These are phyloP conservation scores for Suillus sp. DNA, from an alignment of 768 basidiomycete species.

Conservation along the genomic window DNA sequence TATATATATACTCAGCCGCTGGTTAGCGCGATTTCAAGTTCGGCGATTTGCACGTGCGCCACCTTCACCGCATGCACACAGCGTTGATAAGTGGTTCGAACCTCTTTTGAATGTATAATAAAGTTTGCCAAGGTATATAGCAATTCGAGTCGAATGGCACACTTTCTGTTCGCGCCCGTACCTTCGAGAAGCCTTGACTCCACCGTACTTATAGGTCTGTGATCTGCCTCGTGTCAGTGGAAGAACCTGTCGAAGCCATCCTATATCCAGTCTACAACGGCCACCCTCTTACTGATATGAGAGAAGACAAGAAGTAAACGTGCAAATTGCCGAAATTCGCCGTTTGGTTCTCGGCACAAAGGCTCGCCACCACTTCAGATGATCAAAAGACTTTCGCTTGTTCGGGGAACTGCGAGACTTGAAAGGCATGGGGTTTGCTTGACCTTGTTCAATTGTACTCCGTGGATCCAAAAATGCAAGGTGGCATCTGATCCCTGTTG, in stretches of 20 bases:
- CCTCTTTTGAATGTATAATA: conserved; percentile 5
- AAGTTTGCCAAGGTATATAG: neutral
- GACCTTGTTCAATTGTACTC: neutral
- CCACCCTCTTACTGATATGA: neutral
- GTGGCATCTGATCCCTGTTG: neutral
- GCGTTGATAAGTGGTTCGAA: neutral
- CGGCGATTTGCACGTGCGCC: neutral
- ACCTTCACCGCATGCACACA: neutral
- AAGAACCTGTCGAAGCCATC: conserved; percentile 4
- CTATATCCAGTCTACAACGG: neutral
- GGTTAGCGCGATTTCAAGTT: neutral
- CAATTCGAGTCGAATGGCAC: neutral
- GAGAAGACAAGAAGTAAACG: neutral
- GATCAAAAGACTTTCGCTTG: neutral
- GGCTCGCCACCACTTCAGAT: neutral
- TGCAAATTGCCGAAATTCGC: conserved; percentile 9
- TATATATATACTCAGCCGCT: neutral
- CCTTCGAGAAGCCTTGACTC: conserved; percentile 4
- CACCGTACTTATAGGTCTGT: neutral
- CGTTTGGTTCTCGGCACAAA: neutral
- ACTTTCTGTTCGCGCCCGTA: conserved; percentile 9
- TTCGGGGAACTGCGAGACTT: neutral
- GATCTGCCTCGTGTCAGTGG: conserved; percentile 6
- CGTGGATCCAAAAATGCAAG: neutral
- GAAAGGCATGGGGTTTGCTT: neutral